phyloP scores from a whole-genome alignment of 257 asterid species.

The Solanum infundibuliforme region DNA sequence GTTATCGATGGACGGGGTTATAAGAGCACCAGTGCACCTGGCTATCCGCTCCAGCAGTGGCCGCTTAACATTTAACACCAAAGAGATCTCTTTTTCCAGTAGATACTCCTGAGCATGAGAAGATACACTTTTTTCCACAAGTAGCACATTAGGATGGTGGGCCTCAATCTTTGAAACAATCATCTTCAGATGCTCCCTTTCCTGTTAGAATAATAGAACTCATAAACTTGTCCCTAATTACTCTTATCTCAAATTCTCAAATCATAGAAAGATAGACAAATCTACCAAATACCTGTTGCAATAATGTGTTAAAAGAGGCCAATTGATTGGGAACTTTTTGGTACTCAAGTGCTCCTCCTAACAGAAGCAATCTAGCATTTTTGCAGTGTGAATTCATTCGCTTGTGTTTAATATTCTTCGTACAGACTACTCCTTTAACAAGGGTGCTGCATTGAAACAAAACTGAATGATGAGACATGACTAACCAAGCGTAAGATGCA shows the following conservation, averaged over 20 bases:
- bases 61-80: slow-evolving; percentile 76
- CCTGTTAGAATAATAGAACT: slow-evolving; percentile 33
- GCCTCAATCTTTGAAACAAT: slow-evolving; percentile 79
- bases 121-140: slow-evolving; percentile 90
- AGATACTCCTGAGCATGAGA: slow-evolving; percentile 83
- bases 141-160: slow-evolving; percentile 81
- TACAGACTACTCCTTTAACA: slow-evolving; percentile 84
- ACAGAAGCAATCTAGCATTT: slow-evolving; percentile 66
- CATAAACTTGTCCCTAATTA: slow-evolving; percentile 4
- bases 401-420: slow-evolving; percentile 91
- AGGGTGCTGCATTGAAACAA: slow-evolving; percentile 49
- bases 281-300: slow-evolving; percentile 54
- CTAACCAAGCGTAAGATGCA: not conserved
- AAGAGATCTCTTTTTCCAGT: slow-evolving; percentile 77
- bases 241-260: not conserved
- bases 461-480: not conserved
- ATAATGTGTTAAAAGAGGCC: slow-evolving; percentile 74
- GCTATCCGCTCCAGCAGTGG: slow-evolving; percentile 80
- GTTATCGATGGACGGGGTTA: slow-evolving; percentile 74
- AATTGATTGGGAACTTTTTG: slow-evolving; percentile 77
- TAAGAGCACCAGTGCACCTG: slow-evolving; percentile 77
- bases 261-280: not conserved
- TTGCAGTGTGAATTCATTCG: slow-evolving; percentile 86
- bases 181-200: slow-evolving; percentile 71
- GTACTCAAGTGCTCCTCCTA: slow-evolving; percentile 95